Evolutionary conservation across 2,329 filamentous ascomycete species (phyloP).

Genomic region (Ophiocordyceps camponoti-saundersi): DNA sequence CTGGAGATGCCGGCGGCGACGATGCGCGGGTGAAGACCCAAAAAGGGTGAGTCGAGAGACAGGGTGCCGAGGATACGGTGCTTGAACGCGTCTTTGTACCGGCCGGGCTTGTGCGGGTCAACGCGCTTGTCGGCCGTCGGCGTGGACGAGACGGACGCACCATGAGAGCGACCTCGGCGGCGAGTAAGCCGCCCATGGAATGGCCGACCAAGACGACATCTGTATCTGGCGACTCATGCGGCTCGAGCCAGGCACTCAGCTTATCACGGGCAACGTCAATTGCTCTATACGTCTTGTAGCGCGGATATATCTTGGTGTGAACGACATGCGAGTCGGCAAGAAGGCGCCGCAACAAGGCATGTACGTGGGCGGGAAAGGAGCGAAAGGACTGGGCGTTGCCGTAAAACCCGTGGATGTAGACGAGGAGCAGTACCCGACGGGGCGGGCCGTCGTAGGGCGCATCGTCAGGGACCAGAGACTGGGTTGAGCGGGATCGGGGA

Average conservation of each 20-base stretch:
- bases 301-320: constrained; percentile 73
- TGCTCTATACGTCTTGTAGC: constrained; percentile 58
- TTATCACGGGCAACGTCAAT: constrained; percentile 62
- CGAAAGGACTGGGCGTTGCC: constrained; percentile 76
- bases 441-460: constrained; percentile 11
- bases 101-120: constrained; percentile 8
- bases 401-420: constrained; percentile 86
- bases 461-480: constrained; percentile 20
- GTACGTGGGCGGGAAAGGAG: constrained; percentile 76
- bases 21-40: constrained; percentile 80
- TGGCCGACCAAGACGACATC: constrained; percentile 76
- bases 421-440: constrained; percentile 47
- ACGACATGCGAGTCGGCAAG: constrained; percentile 60
- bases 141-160: constrained; percentile 14
- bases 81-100: constrained; percentile 30
- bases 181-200: constrained; percentile 75
- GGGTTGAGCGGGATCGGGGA: constrained; percentile 30
- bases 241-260: constrained; percentile 67
- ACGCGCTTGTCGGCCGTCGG: background rate
- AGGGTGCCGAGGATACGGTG: constrained; percentile 68
- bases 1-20: constrained; percentile 67
- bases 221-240: constrained; percentile 55
- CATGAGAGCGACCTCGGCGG: constrained; percentile 61
- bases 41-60: constrained; percentile 70
- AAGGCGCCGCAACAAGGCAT: constrained; percentile 50